These are phyloP conservation scores for Hypsizygus ulmarius DNA, from an alignment of 1,284 basidiomycete genomes.

Conservation along the genomic window DNA sequence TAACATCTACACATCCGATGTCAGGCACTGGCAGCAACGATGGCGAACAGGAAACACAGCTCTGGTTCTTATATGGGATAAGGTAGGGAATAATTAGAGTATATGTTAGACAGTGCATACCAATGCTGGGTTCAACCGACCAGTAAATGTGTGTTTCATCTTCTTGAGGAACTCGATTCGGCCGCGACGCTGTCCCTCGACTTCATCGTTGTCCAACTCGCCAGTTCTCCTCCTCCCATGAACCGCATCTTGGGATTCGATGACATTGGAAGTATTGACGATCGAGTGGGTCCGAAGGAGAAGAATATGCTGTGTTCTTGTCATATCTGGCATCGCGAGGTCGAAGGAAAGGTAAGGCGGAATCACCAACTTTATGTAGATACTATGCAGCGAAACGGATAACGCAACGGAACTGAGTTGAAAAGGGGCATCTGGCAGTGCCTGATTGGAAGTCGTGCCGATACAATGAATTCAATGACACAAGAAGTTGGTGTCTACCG, in stretches of 20 bases:
- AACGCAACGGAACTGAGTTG: too few relatives aligned
- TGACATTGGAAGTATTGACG: background rate
- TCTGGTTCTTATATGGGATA: background rate
- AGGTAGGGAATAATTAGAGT: background rate
- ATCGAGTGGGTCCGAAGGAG: background rate
- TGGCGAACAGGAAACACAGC: background rate
- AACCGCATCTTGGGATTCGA: background rate
- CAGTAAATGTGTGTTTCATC: conserved; percentile 5
- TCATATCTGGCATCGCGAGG: background rate
- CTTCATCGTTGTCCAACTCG: conserved; percentile 2
- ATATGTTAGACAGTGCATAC: background rate
- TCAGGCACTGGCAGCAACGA: background rate
- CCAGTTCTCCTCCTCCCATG: background rate
- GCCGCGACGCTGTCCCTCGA: background rate
- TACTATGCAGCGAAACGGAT: background rate
- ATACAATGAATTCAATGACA: too few relatives aligned
- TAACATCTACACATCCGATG: background rate
- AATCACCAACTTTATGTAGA: background rate
- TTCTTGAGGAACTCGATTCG: conserved; percentile 7
- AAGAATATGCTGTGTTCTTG: too few relatives aligned
- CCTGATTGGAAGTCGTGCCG: too few relatives aligned
- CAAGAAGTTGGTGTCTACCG: too few relatives aligned
- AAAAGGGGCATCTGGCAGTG: too few relatives aligned
- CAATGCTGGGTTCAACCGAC: background rate
- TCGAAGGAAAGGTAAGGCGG: conserved; percentile 4